phyloP scores from a whole-genome alignment of 1,284 basidiomycete genomes.

The Leccinum ambiguum region DNA sequence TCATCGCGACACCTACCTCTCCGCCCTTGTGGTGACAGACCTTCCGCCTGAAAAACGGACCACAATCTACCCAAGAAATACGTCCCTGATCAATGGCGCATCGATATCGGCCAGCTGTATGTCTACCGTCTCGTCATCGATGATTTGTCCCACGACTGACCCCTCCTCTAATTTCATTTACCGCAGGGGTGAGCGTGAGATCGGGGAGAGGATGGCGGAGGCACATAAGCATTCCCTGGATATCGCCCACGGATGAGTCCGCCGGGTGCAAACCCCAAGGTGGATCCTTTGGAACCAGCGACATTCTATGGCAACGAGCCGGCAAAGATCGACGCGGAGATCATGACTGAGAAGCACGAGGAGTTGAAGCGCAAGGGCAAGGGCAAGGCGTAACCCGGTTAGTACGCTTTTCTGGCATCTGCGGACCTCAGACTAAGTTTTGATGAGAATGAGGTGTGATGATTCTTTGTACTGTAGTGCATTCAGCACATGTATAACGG shows the following conservation, averaged over 20 bases:
- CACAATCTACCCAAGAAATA: slow-evolving; percentile 28
- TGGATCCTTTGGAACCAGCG: slow-evolving; percentile 45
- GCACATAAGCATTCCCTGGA: slow-evolving; percentile 33
- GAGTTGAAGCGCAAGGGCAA: slow-evolving; percentile 42
- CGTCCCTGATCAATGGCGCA: slow-evolving; percentile 34
- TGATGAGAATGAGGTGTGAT: neutral
- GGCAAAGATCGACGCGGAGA: slow-evolving; percentile 58
- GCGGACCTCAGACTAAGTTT: neutral
- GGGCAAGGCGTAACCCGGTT: slow-evolving; percentile 32
- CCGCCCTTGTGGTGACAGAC: slow-evolving; percentile 11
- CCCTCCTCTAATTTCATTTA: neutral
- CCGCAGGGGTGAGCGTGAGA: slow-evolving; percentile 41
- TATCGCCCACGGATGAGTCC: slow-evolving; percentile 22
- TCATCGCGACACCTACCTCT: neutral
- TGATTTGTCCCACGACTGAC: slow-evolving; percentile 3
- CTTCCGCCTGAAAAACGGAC: slow-evolving; percentile 18
- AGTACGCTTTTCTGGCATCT: neutral
- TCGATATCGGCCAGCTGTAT: slow-evolving; percentile 42
- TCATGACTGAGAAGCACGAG: slow-evolving; percentile 52
- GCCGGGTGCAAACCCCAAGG: slow-evolving; percentile 25
- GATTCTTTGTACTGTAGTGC: slow-evolving; percentile 9
- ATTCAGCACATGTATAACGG: neutral
- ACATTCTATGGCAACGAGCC: slow-evolving; percentile 58
- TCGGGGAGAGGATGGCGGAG: slow-evolving; percentile 39
- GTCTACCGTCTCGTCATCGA: slow-evolving; percentile 9